Evolutionary conservation across 805 yeast genomes (phyloP), one percentile per base, ranked within the genome.

Genomic region (Wickerhamiella allomyrinae): DNA sequence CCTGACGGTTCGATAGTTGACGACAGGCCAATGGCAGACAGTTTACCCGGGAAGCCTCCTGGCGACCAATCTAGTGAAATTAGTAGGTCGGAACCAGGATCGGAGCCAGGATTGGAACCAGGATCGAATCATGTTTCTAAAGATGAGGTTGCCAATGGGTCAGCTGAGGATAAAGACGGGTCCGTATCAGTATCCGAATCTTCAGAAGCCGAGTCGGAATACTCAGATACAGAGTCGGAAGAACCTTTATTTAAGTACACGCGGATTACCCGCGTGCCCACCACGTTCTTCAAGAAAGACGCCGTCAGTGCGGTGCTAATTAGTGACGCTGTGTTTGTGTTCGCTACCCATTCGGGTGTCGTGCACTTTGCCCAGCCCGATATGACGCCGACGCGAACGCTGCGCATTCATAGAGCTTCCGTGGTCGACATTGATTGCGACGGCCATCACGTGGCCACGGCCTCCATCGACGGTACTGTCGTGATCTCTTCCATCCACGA

Each of bases 401-500:
- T 83, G 46, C 74, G 84, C 50, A 86, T 89, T 1, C 95, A 93
- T 54, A 68, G 83, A 37, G 86, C 96, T 0, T 84, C 95, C 0
- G 73, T 91, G 2, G 61, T 87, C 34, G 73, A 84, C 0, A 67
- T 85, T 0, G 73, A 77, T 41, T 31, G 40, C 37, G 93, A 84
- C 54, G 91, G 93, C 0, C 60, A 60, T 7, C 75, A 70, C 53
- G 74, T 91, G 46, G 93, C 91, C 0, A 77, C 94, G 0, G 95
- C 87, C 0, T 85, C 96, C 0, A 78, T 89, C 66, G 98, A 91
- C 57, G 98, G 98, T 0, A 81, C 94, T 0, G 80, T 89, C 0
- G 85, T 85, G 1, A 72, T 85, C 4, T 91, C 95, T 0, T 72
- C 86, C 2, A 63, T 83, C 1, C 45, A 49, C 1, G 81, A 79